phyloP scores from a whole-genome alignment of 352 stramenopile genomes.

The Phytopythium chamaehyphon region DNA sequence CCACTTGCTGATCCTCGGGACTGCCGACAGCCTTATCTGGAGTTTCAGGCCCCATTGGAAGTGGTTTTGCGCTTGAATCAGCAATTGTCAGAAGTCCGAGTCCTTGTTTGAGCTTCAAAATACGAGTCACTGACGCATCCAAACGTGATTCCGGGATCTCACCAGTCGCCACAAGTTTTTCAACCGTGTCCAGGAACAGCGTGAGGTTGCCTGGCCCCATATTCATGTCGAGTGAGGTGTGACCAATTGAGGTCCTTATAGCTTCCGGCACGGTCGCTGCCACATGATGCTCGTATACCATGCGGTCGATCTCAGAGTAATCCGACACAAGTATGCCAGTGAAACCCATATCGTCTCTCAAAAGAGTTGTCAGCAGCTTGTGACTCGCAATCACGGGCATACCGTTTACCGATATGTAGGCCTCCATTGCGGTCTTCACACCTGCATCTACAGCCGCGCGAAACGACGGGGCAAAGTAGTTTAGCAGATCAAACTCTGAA shows the following conservation, averaged over 20 bases:
- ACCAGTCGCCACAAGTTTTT: conserved; percentile 41
- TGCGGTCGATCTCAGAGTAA: conserved; percentile 89
- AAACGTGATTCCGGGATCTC: conserved; percentile 43
- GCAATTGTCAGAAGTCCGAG: conserved; percentile 35
- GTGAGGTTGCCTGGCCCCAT: conserved; percentile 65
- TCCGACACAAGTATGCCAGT: conserved; percentile 90
- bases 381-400: conserved; percentile 83
- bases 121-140: conserved; percentile 56
- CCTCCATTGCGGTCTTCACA: conserved; percentile 89
- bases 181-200: conserved; percentile 46
- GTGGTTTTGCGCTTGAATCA: too few species aligned
- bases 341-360: conserved; percentile 88
- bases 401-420: conserved; percentile 87
- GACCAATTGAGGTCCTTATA: conserved; percentile 56
- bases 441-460: conserved; percentile 60
- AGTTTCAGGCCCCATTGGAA: background rate
- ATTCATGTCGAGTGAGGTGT: conserved; percentile 92
- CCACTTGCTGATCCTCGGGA: conserved; percentile 41
- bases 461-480: conserved; percentile 76
- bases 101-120: conserved; percentile 53
- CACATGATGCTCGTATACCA: conserved; percentile 81
- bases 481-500: conserved; percentile 63
- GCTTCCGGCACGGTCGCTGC: conserved; percentile 55
- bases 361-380: conserved; percentile 67
- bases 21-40: conserved; percentile 33